These are phyloP conservation scores for Histomonas meleagridis DNA, from an alignment of 208 protist genomes.

Conservation along the genomic window DNA sequence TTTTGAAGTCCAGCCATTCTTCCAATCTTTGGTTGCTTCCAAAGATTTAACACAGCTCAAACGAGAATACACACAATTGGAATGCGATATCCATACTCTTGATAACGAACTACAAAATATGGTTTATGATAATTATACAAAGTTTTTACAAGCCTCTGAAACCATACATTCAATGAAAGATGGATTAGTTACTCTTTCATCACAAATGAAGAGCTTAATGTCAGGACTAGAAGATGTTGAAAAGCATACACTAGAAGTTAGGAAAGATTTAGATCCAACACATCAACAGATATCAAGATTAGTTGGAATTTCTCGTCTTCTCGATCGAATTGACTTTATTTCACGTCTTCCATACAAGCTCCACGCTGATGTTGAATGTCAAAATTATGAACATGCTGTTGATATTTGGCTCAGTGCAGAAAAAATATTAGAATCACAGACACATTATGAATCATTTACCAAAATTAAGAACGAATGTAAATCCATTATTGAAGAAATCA, in stretches of 20 bases:
- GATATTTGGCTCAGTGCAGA: slow-evolving; percentile 26
- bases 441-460: slow-evolving; percentile 8
- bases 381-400: neutral
- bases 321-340: slow-evolving; percentile 33
- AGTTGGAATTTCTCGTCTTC: neutral
- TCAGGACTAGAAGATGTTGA: neutral
- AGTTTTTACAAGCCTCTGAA: slow-evolving; percentile 19
- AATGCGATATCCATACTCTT: neutral
- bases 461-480: neutral
- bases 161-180: slow-evolving; percentile 16
- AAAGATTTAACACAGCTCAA: neutral
- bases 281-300: neutral
- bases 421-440: neutral
- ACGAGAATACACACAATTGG: neutral
- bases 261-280: slow-evolving; percentile 5
- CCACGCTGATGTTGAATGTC: neutral
- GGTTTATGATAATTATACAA: slow-evolving; percentile 20
- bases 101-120: neutral
- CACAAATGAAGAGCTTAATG: neutral
- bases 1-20: neutral
- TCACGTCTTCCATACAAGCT: neutral
- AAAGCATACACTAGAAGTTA: neutral
- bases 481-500: neutral
- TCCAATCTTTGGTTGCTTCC: neutral
- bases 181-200: neutral